These are phyloP conservation scores for Vigna mungo DNA, from an alignment of 306 rosid genomes.

Conservation along the genomic window DNA sequence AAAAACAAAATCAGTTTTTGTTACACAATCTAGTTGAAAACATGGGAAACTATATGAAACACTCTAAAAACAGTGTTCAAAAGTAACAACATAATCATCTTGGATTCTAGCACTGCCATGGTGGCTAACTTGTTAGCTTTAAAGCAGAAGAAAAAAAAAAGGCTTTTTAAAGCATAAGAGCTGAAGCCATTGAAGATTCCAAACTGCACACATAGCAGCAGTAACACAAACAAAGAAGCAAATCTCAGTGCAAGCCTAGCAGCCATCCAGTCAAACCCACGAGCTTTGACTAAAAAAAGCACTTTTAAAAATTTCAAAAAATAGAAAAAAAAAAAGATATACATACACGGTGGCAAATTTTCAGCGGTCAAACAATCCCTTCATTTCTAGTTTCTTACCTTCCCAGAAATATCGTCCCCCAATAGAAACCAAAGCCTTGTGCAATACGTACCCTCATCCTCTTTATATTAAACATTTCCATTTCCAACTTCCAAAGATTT, in stretches of 20 bases:
- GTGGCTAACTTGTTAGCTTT: neutral
- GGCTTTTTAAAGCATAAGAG: too few relatives aligned
- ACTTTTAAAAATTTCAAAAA: neutral
- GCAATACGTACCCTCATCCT: constrained; percentile 49
- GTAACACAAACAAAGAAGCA: constrained; percentile 9
- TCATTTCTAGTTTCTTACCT: constrained; percentile 29
- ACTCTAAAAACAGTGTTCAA: neutral
- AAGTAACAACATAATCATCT: neutral
- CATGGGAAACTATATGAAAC: too few relatives aligned
- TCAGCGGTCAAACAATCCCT: constrained; percentile 64
- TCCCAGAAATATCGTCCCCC: constrained; percentile 60
- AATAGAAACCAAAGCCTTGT: constrained; percentile 47
- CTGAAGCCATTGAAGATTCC: neutral
- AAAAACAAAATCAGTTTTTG: neutral
- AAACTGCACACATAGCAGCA: neutral
- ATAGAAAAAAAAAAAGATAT: neutral
- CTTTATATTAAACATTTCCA: constrained; percentile 37
- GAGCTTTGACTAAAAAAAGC: constrained; percentile 13
- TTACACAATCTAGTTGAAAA: too few relatives aligned
- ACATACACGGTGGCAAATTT: constrained; percentile 41
- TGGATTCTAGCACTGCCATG: neutral
- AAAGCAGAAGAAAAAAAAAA: neutral
- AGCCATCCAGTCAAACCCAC: constrained; percentile 35
- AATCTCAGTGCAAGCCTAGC: constrained; percentile 7
- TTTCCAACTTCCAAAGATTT: constrained; percentile 32